Evolutionary conservation across 106 monocot species (phyloP), one percentile per base, ranked within the genome.

Genomic region (Chionographis japonica): DNA sequence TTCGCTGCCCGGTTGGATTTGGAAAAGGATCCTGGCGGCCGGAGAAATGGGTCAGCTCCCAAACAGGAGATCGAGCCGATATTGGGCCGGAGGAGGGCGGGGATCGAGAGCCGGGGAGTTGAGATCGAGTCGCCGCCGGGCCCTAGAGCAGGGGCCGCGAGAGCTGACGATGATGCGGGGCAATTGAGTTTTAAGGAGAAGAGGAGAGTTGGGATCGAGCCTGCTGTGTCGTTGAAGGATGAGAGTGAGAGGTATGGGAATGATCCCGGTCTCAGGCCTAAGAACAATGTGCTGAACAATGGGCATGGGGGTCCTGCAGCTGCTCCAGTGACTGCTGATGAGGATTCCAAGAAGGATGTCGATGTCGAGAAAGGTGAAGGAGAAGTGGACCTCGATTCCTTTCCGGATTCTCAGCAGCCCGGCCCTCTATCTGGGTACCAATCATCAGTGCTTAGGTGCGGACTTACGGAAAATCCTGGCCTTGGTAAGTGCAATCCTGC

Each of bases 301-400:
- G 53, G 40, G 37, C 67, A 63, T 37, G 75, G 56, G 42, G 61
- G 54, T 12, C 42, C 61, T 16, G 69, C 40, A 11, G 62, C 50
- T 60, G 51, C 66, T 55, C 55, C 50, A 3, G 64, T 12, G 14
- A 8, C 39, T 38, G 58, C 55, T 35, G 75, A 69, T 61, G 85
- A 61, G 49, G 82, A 68, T 9, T 16, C 12, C 40, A 37, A 59
- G 50, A 20, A 10, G 41, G 73, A 69, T 65, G 56, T 69, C 17
- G 63, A 65, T 35, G 15, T 17, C 4, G 57, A 37, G 8, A 79
- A 72, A 49, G 66, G 37, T 13, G 40, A 66, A 6, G 63, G 55
- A 43, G 80, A 88, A 41, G 73, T 78, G 67, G 84, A 89, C 58
- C 54, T 84, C n/a, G 84, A 74, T 50, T 70, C 82, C 56, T 73